These are phyloP conservation scores for Jamesozyma lodderae DNA, from an alignment of 805 yeast genomes.

Conservation along the genomic window DNA sequence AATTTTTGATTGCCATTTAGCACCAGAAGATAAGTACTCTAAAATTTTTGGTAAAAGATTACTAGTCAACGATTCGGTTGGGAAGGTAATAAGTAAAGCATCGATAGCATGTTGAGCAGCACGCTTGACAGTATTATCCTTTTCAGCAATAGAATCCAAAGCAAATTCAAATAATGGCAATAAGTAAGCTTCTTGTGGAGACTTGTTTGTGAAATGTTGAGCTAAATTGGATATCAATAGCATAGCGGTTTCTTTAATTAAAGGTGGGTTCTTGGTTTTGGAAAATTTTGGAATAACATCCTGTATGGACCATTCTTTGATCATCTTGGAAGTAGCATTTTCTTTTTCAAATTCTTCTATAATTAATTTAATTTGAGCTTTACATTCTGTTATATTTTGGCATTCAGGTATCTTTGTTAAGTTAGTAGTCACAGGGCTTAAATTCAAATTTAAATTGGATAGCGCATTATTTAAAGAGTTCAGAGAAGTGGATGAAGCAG, in stretches of 20 bases:
- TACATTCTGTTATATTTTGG: slow-evolving; percentile 30
- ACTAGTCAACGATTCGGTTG: slow-evolving; percentile 71
- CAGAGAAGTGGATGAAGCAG: slow-evolving; percentile 63
- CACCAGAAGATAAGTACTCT: slow-evolving; percentile 61
- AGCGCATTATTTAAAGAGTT: slow-evolving; percentile 60
- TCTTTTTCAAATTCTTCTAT: slow-evolving; percentile 39
- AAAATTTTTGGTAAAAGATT: slow-evolving; percentile 54
- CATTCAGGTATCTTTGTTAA: slow-evolving; percentile 32
- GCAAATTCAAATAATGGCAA: slow-evolving; percentile 53
- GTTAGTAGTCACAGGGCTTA: slow-evolving; percentile 57
- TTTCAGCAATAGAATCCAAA: slow-evolving; percentile 71
- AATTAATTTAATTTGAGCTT: slow-evolving; percentile 30
- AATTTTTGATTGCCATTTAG: slow-evolving; percentile 87
- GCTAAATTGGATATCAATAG: slow-evolving; percentile 50
- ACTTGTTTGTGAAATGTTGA: slow-evolving; percentile 51
- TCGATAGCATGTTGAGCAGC: slow-evolving; percentile 78
- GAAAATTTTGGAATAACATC: slow-evolving; percentile 57
- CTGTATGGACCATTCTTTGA: slow-evolving; percentile 56
- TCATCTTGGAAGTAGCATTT: slow-evolving; percentile 25
- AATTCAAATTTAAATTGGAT: slow-evolving; percentile 40
- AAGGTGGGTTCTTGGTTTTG: slow-evolving; percentile 64
- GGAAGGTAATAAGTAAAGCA: slow-evolving; percentile 57
- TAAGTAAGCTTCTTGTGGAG: slow-evolving; percentile 71
- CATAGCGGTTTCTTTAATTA: slow-evolving; percentile 71
- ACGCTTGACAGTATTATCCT: slow-evolving; percentile 76